Evolutionary conservation across 2,329 filamentous ascomycete genomes (phyloP), one percentile per base, ranked within the genome.

Genomic region (Colletotrichum salicis): DNA sequence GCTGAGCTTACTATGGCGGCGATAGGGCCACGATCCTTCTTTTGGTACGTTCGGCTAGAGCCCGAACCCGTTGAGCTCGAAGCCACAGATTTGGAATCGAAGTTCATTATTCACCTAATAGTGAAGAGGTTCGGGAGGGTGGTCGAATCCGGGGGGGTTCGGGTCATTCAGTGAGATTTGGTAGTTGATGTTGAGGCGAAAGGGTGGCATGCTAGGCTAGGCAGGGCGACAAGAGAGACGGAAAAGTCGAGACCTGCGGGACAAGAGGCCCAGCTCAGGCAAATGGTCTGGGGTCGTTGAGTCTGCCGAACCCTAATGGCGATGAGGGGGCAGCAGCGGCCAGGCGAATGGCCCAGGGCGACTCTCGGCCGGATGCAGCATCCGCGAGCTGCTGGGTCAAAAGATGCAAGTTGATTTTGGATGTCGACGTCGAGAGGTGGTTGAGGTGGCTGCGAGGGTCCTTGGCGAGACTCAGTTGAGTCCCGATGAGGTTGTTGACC

Each of bases 1-100:
- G 56, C 52, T 19, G 22, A 56, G 75, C 76, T 73, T 77, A 83
- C 80, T 79, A 82, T 80, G 61, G 81, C 80, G 73, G 81, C 81
- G 76, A 83, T 83, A 29, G 80, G 79, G 71, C 81, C 81, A 70
- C 81, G 80, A 71, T 82, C 81, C 73, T 83, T 83, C 69, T 80
- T 78, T 64, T 71, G 75, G 72, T 77, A 79, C 45, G 74, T 41
- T 79, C 79, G 56, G 77, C 74, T 72, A 22, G 35, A 35, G 78
- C 78, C 19, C 56, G 81, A 77, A 61, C 78, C 79, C 67, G 78
- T 77, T 71, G 80, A 82, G 76, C 78, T 78, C 67, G 80, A 80
- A 70, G 67, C 75, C 58, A 74, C 64, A 13, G 66, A 48, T 7
- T 61, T 41, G 19, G 63, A 54, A 27, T 74, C 64, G 60, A 60